Percentiles rank a stretch among this genome's conserved stretches.
phyloP scores from a whole-genome alignment of 2,329 filamentous ascomycete species.

The Stagonosporopsis rhizophila region DNA sequence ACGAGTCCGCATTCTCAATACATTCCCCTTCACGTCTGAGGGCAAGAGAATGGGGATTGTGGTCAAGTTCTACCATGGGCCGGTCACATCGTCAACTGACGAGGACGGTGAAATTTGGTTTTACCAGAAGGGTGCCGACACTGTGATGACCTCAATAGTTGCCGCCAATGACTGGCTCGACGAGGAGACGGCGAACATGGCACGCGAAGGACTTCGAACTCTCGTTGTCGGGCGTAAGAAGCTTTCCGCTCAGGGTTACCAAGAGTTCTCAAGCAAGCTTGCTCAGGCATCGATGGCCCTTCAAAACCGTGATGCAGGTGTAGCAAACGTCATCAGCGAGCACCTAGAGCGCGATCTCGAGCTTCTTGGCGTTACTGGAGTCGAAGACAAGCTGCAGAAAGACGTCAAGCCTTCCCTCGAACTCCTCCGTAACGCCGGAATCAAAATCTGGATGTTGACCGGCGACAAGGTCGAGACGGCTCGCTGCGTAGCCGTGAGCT shows the following conservation, averaged over 20 bases:
- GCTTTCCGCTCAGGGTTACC: constrained; percentile 78
- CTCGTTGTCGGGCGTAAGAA: constrained; percentile 93
- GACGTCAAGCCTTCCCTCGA: constrained; percentile 97
- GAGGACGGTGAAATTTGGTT: constrained; percentile 89
- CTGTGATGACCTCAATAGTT: constrained; percentile 96
- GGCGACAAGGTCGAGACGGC: constrained; percentile 99
- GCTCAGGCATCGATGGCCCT: constrained; percentile 82
- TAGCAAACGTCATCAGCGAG: constrained; percentile 79
- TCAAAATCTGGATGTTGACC: constrained; percentile 99
- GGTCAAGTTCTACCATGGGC: constrained; percentile 73
- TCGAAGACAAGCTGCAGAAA: constrained; percentile 94
- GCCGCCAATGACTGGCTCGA: constrained; percentile 98
- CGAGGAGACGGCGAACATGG: constrained; percentile 99
- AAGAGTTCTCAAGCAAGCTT: constrained; percentile 77
- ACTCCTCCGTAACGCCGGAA: constrained; percentile 91
- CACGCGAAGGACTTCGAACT: constrained; percentile 90
- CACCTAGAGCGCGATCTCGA: constrained; percentile 89
- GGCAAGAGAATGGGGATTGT: constrained; percentile 98
- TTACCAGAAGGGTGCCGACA: constrained; percentile 97
- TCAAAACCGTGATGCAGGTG: constrained; percentile 77
- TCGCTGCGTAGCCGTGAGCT: constrained; percentile 92
- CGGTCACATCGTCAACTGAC: constrained; percentile 52
- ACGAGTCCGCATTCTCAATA: constrained; percentile 84
- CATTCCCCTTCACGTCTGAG: constrained; percentile 97
- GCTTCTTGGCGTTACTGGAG: constrained; percentile 93